Evolutionary conservation across 768 basidiomycete species (phyloP).

Genomic region (Serendipita sp.): DNA sequence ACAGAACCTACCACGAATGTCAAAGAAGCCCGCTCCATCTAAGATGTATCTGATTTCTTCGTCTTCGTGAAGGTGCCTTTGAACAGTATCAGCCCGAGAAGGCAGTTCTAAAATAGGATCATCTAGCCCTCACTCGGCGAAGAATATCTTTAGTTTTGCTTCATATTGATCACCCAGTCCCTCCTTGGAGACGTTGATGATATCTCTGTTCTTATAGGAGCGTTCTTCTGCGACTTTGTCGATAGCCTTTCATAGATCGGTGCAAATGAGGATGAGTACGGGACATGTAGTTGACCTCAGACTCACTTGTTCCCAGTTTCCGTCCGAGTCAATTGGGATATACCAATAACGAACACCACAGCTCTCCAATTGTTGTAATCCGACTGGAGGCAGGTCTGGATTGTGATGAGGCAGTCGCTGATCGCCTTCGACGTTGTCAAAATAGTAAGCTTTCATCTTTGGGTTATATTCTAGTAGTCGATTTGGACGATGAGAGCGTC

Average conservation of each 20-base stretch:
- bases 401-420: slow-evolving; percentile 70
- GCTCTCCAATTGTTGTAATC: slow-evolving; percentile 26
- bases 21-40: slow-evolving; percentile 80
- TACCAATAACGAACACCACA: slow-evolving; percentile 54
- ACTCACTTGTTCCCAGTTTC: slow-evolving; percentile 27
- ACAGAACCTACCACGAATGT: slow-evolving; percentile 53
- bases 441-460: slow-evolving; percentile 59
- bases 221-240: slow-evolving; percentile 48
- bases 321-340: slow-evolving; percentile 38
- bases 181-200: slow-evolving; percentile 58
- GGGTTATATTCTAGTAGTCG: no score
- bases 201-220: slow-evolving; percentile 72
- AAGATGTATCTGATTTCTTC: slow-evolving; percentile 88
- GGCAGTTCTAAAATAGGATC: not conserved
- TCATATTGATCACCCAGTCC: slow-evolving; percentile 77
- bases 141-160: slow-evolving; percentile 64
- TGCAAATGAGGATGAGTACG: no score
- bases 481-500: no score
- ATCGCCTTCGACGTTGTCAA: slow-evolving; percentile 58
- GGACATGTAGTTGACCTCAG: no score
- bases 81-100: slow-evolving; percentile 5
- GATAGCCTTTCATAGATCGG: slow-evolving; percentile 15
- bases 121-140: slow-evolving; percentile 44
- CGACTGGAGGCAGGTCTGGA: slow-evolving; percentile 30
- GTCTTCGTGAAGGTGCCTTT: slow-evolving; percentile 85